A percentile compares a stretch with the other conserved stretches of the same genome.
Evolutionary conservation across 176 grass and related monocot genomes (phyloP).

Genomic region (Avena insularis): DNA sequence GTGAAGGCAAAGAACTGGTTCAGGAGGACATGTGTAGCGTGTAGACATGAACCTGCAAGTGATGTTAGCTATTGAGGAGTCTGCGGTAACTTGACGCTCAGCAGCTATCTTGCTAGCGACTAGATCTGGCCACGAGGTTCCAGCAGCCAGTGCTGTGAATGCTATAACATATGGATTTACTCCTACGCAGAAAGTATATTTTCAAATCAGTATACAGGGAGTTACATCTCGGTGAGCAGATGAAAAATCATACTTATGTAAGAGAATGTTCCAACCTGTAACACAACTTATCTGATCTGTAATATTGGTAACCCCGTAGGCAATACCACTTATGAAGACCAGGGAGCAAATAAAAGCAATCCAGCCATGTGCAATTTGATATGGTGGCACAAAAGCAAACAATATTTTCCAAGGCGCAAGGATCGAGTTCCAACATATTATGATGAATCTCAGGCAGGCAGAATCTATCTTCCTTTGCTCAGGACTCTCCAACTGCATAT

Average conservation of each 20-base stretch:
- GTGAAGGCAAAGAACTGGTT: neutral
- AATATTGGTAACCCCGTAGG: conserved; percentile 85
- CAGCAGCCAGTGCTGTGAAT: conserved; percentile 84
- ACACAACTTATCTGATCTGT: conserved; percentile 94
- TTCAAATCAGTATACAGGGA: neutral
- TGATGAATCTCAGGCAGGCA: conserved; percentile 29
- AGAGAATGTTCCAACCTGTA: conserved; percentile 66
- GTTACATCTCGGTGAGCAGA: conserved; percentile 16
- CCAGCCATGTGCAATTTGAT: conserved; percentile 82
- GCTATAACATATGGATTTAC: conserved; percentile 92
- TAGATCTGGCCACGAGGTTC: conserved; percentile 95
- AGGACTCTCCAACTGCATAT: conserved; percentile 57
- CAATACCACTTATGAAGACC: conserved; percentile 82
- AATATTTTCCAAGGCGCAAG: conserved; percentile 74
- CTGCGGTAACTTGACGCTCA: conserved; percentile 88
- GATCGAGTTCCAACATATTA: conserved; percentile 61
- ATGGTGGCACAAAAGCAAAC: conserved; percentile 80
- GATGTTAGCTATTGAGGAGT: conserved; percentile 97
- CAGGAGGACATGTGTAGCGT: neutral
- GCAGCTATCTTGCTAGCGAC: conserved; percentile 98
- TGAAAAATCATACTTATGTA: conserved; percentile 9
- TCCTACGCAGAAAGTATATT: conserved; percentile 53
- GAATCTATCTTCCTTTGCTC: conserved; percentile 57
- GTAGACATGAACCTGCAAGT: conserved; percentile 75
- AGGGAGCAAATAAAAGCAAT: conserved; percentile 77